Conservation (phyloP, 768 basidiomycete species). For the Lentinula boryana region DNA sequence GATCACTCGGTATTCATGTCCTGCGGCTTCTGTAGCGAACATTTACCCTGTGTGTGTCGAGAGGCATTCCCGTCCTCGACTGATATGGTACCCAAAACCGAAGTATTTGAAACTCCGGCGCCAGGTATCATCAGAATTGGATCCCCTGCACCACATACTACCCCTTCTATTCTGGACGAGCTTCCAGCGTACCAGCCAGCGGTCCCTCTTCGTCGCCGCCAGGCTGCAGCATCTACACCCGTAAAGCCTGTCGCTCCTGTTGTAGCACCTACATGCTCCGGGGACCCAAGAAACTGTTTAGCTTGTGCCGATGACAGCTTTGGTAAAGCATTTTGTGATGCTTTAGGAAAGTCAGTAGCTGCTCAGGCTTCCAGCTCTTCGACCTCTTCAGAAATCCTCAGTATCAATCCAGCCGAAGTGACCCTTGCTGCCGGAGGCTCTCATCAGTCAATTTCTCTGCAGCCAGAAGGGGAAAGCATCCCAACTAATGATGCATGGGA, state of each 20-base stretch:
- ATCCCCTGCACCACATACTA: constrained; percentile 16
- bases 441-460: constrained; percentile 10
- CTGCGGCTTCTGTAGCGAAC: constrained; percentile 76
- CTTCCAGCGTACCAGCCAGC: constrained; percentile 77
- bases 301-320: constrained; percentile 85
- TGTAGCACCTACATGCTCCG: constrained; percentile 54
- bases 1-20: constrained; percentile 23
- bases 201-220: constrained; percentile 31
- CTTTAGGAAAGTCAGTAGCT: constrained; percentile 59
- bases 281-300: constrained; percentile 80
- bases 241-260: constrained; percentile 44
- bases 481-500: constrained; percentile 82
- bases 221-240: constrained; percentile 14
- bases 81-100: constrained; percentile 18
- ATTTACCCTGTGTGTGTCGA: constrained; percentile 71
- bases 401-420: constrained; percentile 3
- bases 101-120: constrained; percentile 13
- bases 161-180: constrained; percentile 65
- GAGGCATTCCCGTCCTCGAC: constrained; percentile 52
- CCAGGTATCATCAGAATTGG: constrained; percentile 16
- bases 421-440: constrained; percentile 9
- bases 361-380: constrained; percentile 44
- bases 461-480: constrained; percentile 44
- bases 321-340: constrained; percentile 79
- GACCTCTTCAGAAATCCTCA: constrained; percentile 37